Evolutionary conservation across 371 early-diverging fungal genomes (phyloP), one percentile per base, ranked within the genome.

Genomic region (Chytridiales sp.): DNA sequence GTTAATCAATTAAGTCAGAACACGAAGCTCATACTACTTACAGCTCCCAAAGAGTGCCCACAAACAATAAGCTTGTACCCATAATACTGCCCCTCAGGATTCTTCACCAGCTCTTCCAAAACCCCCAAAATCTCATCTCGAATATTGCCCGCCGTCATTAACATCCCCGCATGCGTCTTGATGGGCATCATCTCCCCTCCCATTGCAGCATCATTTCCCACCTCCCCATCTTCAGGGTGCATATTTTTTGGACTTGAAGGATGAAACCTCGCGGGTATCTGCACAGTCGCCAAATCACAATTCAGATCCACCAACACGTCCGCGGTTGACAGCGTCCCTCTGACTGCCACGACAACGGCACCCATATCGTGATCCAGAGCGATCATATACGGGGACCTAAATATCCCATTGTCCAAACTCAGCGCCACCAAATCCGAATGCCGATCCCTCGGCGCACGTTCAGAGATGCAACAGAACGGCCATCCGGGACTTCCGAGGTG

Each of bases 11-110:
- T n/a, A n/a, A n/a, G n/a, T n/a, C n/a, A n/a, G n/a, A n/a, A n/a
- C n/a, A n/a, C n/a, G n/a, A n/a, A n/a, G n/a, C n/a, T n/a, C n/a
- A 30, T 58, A 21, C 15, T 35, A 34, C 34, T 40, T 47, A 69
- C 72, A 24, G 64, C 74, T 21, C 75, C 75, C 9, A 74, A 58
- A n/a, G 67, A 67, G 48, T 74, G 75, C 5, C 75, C 75, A 31
- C 59, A 59, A 4, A 58, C 41, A n/a, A 74, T 47, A 4, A 70
- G 38, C 1, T 47, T 39, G 56, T 70, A 74, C n/a, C 30, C 32
- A 11, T 3, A 3, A 46, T 68, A 68, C 44, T 40, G 27, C 19
- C 50, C 54, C 6, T 32, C 31, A 29, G 35, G 57, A 9, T 54
- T 56, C 32, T 48, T 15, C 17, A 66, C 24, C 26, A 69, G 36